Evolutionary conservation across 257 asterid genomes (phyloP), one percentile per base, ranked within the genome.

Genomic region (Capsicum rhomboideum): DNA sequence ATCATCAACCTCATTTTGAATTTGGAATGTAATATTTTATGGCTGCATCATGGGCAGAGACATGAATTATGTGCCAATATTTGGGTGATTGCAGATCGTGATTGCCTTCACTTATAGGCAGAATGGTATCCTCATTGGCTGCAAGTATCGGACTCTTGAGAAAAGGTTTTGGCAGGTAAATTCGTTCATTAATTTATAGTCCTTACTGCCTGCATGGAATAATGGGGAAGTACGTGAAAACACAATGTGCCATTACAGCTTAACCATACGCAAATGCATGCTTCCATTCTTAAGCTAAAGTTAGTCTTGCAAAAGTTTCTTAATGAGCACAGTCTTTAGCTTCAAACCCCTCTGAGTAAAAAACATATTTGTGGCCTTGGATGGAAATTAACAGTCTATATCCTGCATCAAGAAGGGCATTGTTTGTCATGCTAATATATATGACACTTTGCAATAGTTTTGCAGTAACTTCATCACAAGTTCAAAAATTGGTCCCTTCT

Each of bases 131-230:
- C 71, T 90, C 50, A 95, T 93, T 23, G 95, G 95, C 83, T 94
- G 97, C 91, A 94, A 93, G 90, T 94, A 92, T 79, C 89, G 97
- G 18, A 92, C 91, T 42, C 40, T 90, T 7, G 91, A 86, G 82
- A 94, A 92, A 88, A 92, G 28, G 88, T 94, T 84, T 87, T 93
- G 98, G 98, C 98, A 92, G 98, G 97, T 94, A 88, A 59, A 29
- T 40, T 69, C 2, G 20, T 53, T 58, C 40, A 59, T 54, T 23
- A 74, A 49, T 40, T 74, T 23, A 21, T 46, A 74, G 54, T 18
- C 40, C 58, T 46, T 23, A 74, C 37, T 46, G 40, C n/a, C 21
- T 74, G 80, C 23, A 74, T 46, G 58, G 80, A 74, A 8, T 23
- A 74, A 49, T 23, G 59, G 21, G 80, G 42, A 46, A 21, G 80